Percentiles rank a stretch among this genome's conserved stretches.
Conservation (phyloP, 169 alveolate species). For the Amoebophrya sp. region DNA sequence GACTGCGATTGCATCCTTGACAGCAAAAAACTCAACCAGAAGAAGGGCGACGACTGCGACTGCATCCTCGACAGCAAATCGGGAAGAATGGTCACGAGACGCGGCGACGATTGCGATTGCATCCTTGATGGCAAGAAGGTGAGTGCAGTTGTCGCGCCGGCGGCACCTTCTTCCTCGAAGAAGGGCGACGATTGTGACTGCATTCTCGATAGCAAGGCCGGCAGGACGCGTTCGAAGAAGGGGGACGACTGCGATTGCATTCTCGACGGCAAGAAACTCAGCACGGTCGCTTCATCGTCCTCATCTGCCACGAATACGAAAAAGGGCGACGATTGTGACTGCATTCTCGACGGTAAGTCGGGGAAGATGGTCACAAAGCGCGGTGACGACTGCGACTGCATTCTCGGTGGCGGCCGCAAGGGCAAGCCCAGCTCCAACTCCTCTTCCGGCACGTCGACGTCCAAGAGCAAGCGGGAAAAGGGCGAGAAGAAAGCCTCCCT, state of each 20-base stretch:
- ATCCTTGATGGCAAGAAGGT: not conserved
- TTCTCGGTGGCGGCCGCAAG: not conserved
- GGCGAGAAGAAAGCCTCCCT: not conserved
- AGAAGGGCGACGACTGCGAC: not conserved
- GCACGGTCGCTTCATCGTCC: no score
- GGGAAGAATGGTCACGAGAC: not conserved
- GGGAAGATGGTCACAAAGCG: not conserved
- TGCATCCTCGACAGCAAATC: not conserved
- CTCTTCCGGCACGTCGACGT: no score
- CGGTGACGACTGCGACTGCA: not conserved
- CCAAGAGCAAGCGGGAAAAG: not conserved
- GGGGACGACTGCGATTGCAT: not conserved
- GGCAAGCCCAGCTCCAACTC: no score
- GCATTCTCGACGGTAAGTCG: not conserved
- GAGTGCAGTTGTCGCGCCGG: no score
- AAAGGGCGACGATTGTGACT: not conserved
- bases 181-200: not conserved
- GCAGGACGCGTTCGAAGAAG: not conserved
- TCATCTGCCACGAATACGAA: no score
- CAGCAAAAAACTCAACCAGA: not conserved
- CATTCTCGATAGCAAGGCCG: not conserved
- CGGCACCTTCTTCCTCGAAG: not conserved
- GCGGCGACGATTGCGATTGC: not conserved
- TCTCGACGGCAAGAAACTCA: not conserved
- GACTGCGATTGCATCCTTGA: not conserved